phyloP scores from a whole-genome alignment of 2,329 filamentous ascomycete genomes.

The Paracoccidioides brasiliensis region DNA sequence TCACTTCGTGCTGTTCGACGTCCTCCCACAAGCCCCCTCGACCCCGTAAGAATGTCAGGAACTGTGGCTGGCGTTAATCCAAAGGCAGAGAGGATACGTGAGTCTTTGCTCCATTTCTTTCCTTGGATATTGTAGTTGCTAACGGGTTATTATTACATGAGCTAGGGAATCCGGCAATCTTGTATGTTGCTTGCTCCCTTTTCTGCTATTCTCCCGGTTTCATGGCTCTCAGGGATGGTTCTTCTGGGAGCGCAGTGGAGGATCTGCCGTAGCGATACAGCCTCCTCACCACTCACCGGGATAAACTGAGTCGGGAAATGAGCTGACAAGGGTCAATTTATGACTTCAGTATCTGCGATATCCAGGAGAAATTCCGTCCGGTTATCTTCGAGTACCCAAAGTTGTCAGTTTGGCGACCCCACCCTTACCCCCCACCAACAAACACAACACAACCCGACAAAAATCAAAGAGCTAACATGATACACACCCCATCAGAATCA shows the following conservation, averaged over 20 bases:
- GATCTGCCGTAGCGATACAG: not conserved
- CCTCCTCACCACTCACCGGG: not conserved
- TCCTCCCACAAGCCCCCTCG: not conserved
- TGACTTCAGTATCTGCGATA: slow-evolving; percentile 66
- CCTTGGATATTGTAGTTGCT: slow-evolving; percentile 2
- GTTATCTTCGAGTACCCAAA: slow-evolving; percentile 77
- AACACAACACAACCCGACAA: not conserved
- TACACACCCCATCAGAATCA: slow-evolving; percentile 36
- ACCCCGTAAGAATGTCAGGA: not conserved
- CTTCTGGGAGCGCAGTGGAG: slow-evolving; percentile 1
- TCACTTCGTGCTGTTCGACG: not conserved
- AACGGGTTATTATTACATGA: slow-evolving; percentile 4
- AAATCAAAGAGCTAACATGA: slow-evolving; percentile 2
- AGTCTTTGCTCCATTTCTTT: slow-evolving; percentile 4
- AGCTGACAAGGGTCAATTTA: not conserved
- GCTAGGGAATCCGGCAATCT: slow-evolving; percentile 34
- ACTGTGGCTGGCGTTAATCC: not conserved
- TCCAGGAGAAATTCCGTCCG: slow-evolving; percentile 82
- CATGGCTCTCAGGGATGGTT: not conserved
- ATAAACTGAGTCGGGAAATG: not conserved
- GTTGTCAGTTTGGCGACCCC: slow-evolving; percentile 40
- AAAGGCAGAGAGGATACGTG: slow-evolving; percentile 18
- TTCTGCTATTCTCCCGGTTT: not conserved
- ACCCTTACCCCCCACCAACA: not conserved
- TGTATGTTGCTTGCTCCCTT: slow-evolving; percentile 21